Evolutionary conservation across 768 basidiomycete genomes (phyloP).

Genomic region (Lactarius trivialis): DNA sequence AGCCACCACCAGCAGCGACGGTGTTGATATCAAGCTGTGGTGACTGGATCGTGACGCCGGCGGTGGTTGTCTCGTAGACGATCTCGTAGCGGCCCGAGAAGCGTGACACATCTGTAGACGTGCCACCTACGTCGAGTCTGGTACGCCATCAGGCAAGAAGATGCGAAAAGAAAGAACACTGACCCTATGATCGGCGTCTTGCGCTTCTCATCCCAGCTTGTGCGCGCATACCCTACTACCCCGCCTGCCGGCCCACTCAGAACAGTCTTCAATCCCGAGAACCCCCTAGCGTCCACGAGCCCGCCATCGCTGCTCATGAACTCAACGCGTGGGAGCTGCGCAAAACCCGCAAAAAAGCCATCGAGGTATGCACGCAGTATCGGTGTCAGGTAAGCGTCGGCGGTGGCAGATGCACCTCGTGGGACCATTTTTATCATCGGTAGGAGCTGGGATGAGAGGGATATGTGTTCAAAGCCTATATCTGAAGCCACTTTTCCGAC

Average conservation of each 20-base stretch:
- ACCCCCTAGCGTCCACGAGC: slow-evolving; percentile 69
- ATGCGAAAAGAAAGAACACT: slow-evolving; percentile 26
- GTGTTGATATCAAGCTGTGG: slow-evolving; percentile 95
- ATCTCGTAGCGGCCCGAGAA: slow-evolving; percentile 88
- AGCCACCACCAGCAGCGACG: slow-evolving; percentile 93
- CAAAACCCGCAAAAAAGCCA: slow-evolving; percentile 85
- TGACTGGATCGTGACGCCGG: slow-evolving; percentile 86
- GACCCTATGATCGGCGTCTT: slow-evolving; percentile 80
- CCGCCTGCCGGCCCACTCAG: slow-evolving; percentile 92
- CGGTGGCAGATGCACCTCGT: slow-evolving; percentile 85
- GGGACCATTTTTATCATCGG: slow-evolving; percentile 97
- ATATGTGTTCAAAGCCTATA: slow-evolving; percentile 86
- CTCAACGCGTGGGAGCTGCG: slow-evolving; percentile 72
- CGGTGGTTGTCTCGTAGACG: slow-evolving; percentile 93
- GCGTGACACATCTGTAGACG: slow-evolving; percentile 91
- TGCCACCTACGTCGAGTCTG: slow-evolving; percentile 90
- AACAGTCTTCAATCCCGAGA: slow-evolving; percentile 91
- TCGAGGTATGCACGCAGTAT: slow-evolving; percentile 79
- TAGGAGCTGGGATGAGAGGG: slow-evolving; percentile 78
- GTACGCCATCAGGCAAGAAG: neutral
- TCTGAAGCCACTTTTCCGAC: slow-evolving; percentile 68
- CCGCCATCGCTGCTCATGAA: slow-evolving; percentile 97
- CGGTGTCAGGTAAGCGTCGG: slow-evolving; percentile 93
- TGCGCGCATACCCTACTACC: slow-evolving; percentile 90
- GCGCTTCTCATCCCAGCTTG: slow-evolving; percentile 75